Evolutionary conservation across 305 asterid genomes (phyloP), one percentile per base, ranked within the genome.

Genomic region (Fraxinus angustifolia): DNA sequence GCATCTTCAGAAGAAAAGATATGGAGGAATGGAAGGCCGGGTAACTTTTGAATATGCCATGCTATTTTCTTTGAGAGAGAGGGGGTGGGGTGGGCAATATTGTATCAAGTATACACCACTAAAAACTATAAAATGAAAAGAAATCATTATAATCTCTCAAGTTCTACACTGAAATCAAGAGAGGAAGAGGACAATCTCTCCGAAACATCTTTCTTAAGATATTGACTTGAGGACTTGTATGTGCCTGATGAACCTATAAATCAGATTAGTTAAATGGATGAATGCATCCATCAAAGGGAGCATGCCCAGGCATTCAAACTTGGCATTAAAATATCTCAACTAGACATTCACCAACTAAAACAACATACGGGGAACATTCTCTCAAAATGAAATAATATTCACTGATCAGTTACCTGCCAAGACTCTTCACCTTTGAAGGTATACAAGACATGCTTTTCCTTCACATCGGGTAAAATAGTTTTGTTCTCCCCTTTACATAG

Each of bases 341-440:
- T 65, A 26, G 35, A 65, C 2, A 17, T 26, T 23, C 11, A 23
- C 73, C 34, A 8, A 60, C 70, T 0, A 60, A 60, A 60, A 60
- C 70, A 60, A 58, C 31, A 60, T 7, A 60, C 21, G 14, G 16
- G 70, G 2, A 21, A 19, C 14, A 60, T 60, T 19, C 31, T 60
- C 5, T 8, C 16, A 67, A 67, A 67, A 28, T 11, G 73, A 78
- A 35, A 73, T 45, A 76, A 76, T 75, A 73, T 60, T 33, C 19
- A 65, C 28, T 28, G 11, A 42, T 14, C 58, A 78, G 78, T 36
- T 83, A 95, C 99, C 99, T 95, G 98, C 99, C 99, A 95, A 74
- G 99, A 95, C 71, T 95, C 99, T 88, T 90, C 91, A 14, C 98
- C 98, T 79, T 89, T 93, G 90, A 95, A 95, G 58, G 81, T 80